A percentile compares a stretch with the other conserved stretches of the same genome.
These are phyloP conservation scores for Komagataella kurtzmanii DNA, from an alignment of 805 yeast genomes.

Conservation along the genomic window DNA sequence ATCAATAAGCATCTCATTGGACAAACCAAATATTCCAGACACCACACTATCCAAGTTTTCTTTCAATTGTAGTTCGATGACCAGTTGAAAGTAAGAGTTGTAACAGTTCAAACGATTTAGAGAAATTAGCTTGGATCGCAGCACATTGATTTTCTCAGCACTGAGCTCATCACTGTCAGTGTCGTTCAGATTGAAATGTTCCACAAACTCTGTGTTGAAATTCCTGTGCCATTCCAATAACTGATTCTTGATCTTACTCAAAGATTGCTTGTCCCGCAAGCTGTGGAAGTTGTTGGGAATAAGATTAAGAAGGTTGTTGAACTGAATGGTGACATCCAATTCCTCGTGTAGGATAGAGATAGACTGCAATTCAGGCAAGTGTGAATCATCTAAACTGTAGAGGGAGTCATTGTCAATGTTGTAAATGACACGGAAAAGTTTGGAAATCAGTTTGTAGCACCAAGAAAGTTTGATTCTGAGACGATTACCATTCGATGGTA, in stretches of 20 bases:
- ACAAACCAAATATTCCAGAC: background rate
- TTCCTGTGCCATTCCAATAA: constrained; percentile 14
- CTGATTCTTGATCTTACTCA: constrained; percentile 9
- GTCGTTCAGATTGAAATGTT: background rate
- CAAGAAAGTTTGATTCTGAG: constrained; percentile 24
- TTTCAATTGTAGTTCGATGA: background rate
- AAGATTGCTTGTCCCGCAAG: constrained; percentile 8
- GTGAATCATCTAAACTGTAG: constrained; percentile 3
- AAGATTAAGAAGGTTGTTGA: constrained; percentile 17
- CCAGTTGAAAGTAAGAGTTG: background rate
- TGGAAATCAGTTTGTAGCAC: constrained; percentile 23
- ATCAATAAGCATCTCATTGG: background rate
- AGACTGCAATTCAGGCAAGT: constrained; percentile 20
- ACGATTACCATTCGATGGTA: background rate
- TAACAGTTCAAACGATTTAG: background rate
- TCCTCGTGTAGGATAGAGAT: constrained; percentile 20
- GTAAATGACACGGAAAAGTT: constrained; percentile 15
- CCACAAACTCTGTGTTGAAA: constrained; percentile 4
- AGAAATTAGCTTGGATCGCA: background rate
- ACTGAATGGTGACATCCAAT: constrained; percentile 17
- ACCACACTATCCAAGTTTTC: background rate
- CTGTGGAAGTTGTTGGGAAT: constrained; percentile 17
- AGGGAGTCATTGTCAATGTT: constrained; percentile 6
- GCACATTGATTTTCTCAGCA: background rate
- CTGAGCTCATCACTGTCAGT: background rate